These are phyloP conservation scores for Solanum hybrid DNA, from an alignment of 305 asterid genomes.

Conservation along the genomic window DNA sequence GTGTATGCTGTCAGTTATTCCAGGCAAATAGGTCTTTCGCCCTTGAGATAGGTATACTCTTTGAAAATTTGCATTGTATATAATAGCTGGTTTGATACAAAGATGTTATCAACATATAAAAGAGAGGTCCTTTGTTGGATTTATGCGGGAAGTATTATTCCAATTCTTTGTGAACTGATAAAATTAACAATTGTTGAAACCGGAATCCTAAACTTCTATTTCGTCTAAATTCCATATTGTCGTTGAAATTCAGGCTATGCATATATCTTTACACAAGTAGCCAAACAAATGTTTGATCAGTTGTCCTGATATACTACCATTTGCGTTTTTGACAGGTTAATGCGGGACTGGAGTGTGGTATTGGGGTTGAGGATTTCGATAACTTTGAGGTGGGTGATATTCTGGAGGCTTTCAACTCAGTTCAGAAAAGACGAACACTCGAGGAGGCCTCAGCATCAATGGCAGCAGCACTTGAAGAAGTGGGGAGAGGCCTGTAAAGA, in stretches of 20 bases:
- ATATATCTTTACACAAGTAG: neutral
- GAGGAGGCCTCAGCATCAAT: conserved; percentile 97
- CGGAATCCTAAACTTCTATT: neutral
- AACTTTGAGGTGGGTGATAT: conserved; percentile 82
- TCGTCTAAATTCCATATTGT: neutral
- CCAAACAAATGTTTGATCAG: neutral
- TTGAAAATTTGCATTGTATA: neutral
- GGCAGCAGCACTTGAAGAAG: conserved; percentile 71
- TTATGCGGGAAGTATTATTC: neutral
- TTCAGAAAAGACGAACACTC: conserved; percentile 80
- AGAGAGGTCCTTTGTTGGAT: neutral
- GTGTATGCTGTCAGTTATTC: neutral
- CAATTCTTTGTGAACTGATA: neutral
- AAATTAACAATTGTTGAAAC: neutral
- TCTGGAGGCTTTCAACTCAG: conserved; percentile 71
- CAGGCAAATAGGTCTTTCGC: neutral
- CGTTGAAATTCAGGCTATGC: neutral
- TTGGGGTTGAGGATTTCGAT: conserved; percentile 56
- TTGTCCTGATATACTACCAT: neutral
- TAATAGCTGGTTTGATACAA: neutral
- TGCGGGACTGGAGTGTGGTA: conserved; percentile 94
- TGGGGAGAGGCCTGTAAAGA: conserved; percentile 31
- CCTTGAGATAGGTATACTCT: neutral
- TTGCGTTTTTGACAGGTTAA: conserved; percentile 49
- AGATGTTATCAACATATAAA: neutral